Evolutionary conservation across 2,329 filamentous ascomycete genomes (phyloP), one percentile per base, ranked within the genome.

Genomic region (Trichophyton benhamiae): DNA sequence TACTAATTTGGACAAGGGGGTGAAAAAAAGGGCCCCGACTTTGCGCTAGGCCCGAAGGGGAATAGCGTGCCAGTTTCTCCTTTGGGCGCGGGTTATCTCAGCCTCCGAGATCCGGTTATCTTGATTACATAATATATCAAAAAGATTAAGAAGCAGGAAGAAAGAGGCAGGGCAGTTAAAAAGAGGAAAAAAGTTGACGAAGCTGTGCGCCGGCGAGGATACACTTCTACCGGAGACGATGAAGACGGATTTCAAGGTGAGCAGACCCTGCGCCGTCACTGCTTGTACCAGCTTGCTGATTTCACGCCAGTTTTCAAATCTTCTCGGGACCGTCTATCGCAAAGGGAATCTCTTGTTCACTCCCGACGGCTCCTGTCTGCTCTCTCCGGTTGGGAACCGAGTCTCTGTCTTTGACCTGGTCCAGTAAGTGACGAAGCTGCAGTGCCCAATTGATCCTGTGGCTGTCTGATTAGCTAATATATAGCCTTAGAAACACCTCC

Each of bases 181-280:
- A 17, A 44, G 33, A 7, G n/a, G 8, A 44, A 44, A 7, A n/a
- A 44, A 2, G 13, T 44, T n/a, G 15, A 44, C 3, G 52, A 38
- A 48, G 61, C 5, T 41, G 58, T 62, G 60, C 41, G 25, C 38
- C 57, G 52, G 52, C 57, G 59, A 58, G 20, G 42, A 57, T 38
- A 42, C 36, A 5, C 20, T 15, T 42, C 17, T 58, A 27, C 25
- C 46, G 59, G 62, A 65, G 65, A 81, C 65, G 64, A 99, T 99
- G 94, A 99, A 97, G 88, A 97, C 91, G 67, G 92, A 97, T 78
- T 99, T 97, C 76, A 95, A 94, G 85, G 92, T 95, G 75, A 62
- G 63, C 20, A n/a, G 6, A n/a, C 22, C 17, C 15, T 38, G n/a
- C 17, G 20, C 38, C n/a, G 2, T 13, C 55, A 22, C 25, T 30